phyloP scores from a whole-genome alignment of 208 protist genomes.

The Trypanosoma congolense region DNA sequence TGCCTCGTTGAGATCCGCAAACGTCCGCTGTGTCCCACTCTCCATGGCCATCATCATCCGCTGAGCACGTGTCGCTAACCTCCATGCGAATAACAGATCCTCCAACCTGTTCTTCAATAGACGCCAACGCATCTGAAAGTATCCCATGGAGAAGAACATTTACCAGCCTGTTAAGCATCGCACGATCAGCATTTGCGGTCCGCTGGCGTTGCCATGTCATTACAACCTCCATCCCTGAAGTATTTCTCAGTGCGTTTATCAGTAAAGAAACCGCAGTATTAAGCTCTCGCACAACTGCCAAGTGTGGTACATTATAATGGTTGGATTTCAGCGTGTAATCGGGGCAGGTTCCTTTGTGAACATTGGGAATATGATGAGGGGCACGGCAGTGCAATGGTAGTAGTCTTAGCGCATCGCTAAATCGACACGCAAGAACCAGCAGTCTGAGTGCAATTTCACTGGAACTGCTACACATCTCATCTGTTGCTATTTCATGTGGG shows the following conservation, averaged over 20 bases:
- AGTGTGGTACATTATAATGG: neutral
- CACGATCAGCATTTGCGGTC: slow-evolving; percentile 1
- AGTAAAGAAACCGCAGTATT: slow-evolving; percentile 8
- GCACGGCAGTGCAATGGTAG: neutral
- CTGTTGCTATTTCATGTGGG: slow-evolving; percentile 3
- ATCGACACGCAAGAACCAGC: slow-evolving; percentile 19
- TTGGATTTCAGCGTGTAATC: neutral
- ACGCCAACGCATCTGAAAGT: neutral
- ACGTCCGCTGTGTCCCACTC: neutral
- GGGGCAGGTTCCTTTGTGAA: too few species aligned
- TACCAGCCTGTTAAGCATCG: neutral
- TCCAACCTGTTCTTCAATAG: neutral
- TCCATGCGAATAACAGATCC: too few species aligned
- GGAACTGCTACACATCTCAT: neutral
- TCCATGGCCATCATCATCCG: neutral
- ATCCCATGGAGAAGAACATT: neutral
- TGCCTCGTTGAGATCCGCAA: neutral
- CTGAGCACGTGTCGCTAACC: too few species aligned
- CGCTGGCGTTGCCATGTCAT: slow-evolving; percentile 6
- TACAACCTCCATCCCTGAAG: neutral
- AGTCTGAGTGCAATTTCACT: slow-evolving; percentile 12
- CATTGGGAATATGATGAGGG: neutral
- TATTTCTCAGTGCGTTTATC: neutral
- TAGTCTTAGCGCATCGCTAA: slow-evolving; percentile 9
- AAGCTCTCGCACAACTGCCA: slow-evolving; percentile 1